Base-by-base conservation (phyloP, 2,329 filamentous ascomycete species). In the Pseudogymnoascus sp. region DNA sequence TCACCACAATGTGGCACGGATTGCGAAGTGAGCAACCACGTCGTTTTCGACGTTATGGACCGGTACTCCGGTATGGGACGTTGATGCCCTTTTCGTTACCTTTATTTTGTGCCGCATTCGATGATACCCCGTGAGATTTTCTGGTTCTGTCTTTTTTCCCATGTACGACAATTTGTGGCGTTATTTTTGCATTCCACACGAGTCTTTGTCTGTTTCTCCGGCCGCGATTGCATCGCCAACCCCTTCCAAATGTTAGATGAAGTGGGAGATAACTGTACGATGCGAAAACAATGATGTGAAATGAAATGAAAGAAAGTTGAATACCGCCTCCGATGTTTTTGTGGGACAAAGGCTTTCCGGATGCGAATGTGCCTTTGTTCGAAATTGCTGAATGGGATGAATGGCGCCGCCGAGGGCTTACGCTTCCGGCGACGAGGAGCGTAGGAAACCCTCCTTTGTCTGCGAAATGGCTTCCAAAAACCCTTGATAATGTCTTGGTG, bases 1-100 rank as follows among this genome's bases (percentile, higher is more conserved):
- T 62, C 69, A 30, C 67, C 71, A 25, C 33, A 38, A 60, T 60
- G 58, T 3, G 7, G 16, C 7, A 71, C 72, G 61, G 73, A 79
- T 39, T 80, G 75, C 61, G 71, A 75, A 22, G 75, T 79, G n/a
- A 71, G 76, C 60, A 79, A 78, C 65, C 66, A 73, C 1, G 63
- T 74, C 11, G 73, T 78, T 1, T 79, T 78, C 65, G 72, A 74
- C 60, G 72, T 78, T 11, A 77, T 80, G 73, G 77, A 80, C 64
- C 73, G 73, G 58, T 80, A 80, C 66, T 69, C 72, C 1, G 69
- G 68, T 41, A 39, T 60, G 8, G 58, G 58, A 30, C 33, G 35
- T 11, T 60, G 58, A 60, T 41, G 58, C 7, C 22, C 19, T 12
- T 61, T 33, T 61, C 22, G 60, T 28, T 35, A 55, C 41, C 23